These are phyloP conservation scores for Solanum medicagineum DNA, from an alignment of 257 asterid species.

Conservation along the genomic window DNA sequence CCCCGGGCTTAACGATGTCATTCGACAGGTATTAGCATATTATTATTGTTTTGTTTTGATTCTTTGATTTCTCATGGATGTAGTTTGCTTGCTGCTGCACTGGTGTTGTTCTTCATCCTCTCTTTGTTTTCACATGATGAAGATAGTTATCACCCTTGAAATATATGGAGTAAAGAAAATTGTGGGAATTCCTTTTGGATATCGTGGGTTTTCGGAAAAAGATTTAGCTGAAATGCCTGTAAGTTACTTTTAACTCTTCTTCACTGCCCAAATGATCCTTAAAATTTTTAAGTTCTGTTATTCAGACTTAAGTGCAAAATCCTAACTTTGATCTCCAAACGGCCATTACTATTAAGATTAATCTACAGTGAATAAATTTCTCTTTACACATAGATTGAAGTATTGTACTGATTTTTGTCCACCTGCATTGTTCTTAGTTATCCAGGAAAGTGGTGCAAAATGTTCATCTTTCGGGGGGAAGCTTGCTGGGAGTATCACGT, in stretches of 20 bases:
- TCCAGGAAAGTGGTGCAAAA: conserved; percentile 88
- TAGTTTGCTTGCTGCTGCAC: not conserved
- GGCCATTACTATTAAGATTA: not conserved
- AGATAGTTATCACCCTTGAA: conserved; percentile 88
- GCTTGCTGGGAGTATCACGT: conserved; percentile 95
- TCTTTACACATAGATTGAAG: not conserved
- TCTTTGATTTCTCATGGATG: not conserved
- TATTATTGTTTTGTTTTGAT: not conserved
- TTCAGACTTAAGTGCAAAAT: not conserved
- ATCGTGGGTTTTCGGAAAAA: conserved; percentile 76
- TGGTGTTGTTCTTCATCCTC: not conserved
- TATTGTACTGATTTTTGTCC: not conserved
- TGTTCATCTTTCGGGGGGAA: conserved; percentile 94
- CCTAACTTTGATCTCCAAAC: not conserved
- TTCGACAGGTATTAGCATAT: conserved; percentile 51
- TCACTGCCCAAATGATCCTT: not conserved
- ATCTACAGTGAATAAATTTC: not conserved
- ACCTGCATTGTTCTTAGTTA: conserved; percentile 30
- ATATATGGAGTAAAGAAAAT: conserved; percentile 80
- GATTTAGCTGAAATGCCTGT: conserved; percentile 61
- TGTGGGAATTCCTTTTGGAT: conserved; percentile 86
- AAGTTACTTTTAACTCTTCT: conserved; percentile 20
- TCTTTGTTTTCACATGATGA: conserved; percentile 13
- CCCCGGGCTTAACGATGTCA: conserved; percentile 93
- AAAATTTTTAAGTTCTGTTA: not conserved